phyloP scores from a whole-genome alignment of 805 yeast species.

The Candida hungchunana region DNA sequence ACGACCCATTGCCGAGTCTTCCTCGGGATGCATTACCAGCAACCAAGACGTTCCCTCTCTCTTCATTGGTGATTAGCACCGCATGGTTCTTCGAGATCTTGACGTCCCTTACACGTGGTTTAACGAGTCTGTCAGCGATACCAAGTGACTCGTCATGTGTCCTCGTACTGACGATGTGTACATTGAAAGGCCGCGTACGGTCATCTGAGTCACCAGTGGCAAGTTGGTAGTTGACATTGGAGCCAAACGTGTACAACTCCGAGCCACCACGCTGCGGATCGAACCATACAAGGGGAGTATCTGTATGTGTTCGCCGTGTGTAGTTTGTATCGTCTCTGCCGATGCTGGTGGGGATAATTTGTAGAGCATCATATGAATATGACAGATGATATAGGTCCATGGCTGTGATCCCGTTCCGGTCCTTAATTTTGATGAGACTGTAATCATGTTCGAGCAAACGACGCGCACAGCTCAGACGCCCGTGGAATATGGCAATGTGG shows the following conservation, averaged over 20 bases:
- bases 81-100: constrained; percentile 65
- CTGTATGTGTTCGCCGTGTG: constrained; percentile 10
- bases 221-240: constrained; percentile 55
- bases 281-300: constrained; percentile 36
- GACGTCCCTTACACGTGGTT: constrained; percentile 44
- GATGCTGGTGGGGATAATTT: constrained; percentile 40
- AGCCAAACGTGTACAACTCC: constrained; percentile 57
- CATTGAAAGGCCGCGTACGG: constrained; percentile 40
- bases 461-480: constrained; percentile 51
- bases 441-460: constrained; percentile 33
- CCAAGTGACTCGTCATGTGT: constrained; percentile 10
- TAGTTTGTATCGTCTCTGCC: constrained; percentile 24
- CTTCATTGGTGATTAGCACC: constrained; percentile 48
- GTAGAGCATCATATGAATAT: constrained; percentile 39
- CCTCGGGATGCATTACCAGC: constrained; percentile 73
- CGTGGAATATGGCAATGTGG: constrained; percentile 62
- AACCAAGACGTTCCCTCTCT: constrained; percentile 43
- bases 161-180: constrained; percentile 24
- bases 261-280: constrained; percentile 47
- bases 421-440: constrained; percentile 50
- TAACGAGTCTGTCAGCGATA: constrained; percentile 29
- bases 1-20: constrained; percentile 56
- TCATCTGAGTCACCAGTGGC: constrained; percentile 65
- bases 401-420: constrained; percentile 69
- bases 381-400: constrained; percentile 46